Percentiles rank a stretch among this genome's conserved stretches.
Conservation (phyloP, 2,329 filamentous ascomycete genomes). For the Hypoxylon sp. region DNA sequence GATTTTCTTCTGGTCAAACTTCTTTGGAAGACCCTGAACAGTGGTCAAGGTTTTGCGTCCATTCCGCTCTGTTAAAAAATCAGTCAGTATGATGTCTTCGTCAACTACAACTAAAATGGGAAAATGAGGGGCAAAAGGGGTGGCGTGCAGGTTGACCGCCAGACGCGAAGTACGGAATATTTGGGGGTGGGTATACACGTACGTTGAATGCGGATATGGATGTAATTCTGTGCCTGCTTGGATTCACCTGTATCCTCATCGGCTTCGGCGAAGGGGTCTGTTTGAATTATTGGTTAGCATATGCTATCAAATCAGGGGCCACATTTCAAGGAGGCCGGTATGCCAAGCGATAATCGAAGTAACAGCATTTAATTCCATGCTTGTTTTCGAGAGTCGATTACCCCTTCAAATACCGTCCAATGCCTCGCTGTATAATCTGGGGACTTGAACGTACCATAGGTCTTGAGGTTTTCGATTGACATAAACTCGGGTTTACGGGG, state of each 20-base stretch:
- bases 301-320: slow-evolving; percentile 25
- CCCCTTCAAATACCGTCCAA: neutral
- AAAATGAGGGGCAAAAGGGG: slow-evolving; percentile 10
- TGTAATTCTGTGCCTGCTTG: slow-evolving; percentile 97
- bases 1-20: slow-evolving; percentile 99
- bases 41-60: slow-evolving; percentile 99
- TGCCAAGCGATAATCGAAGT: neutral
- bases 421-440: neutral
- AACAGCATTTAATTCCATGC: neutral
- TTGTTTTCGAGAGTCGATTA: neutral
- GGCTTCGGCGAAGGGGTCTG: slow-evolving; percentile 99
- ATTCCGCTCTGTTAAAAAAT: slow-evolving; percentile 87
- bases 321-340: slow-evolving; percentile 7
- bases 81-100: slow-evolving; percentile 57
- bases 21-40: slow-evolving; percentile 98
- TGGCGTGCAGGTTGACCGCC: slow-evolving; percentile 12
- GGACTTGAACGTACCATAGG: slow-evolving; percentile 78
- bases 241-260: slow-evolving; percentile 98
- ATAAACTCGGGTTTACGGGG: slow-evolving; percentile 87
- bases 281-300: slow-evolving; percentile 50
- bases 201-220: slow-evolving; percentile 99
- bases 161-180: slow-evolving; percentile 18
- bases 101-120: slow-evolving; percentile 11
- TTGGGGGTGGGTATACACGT: slow-evolving; percentile 60
- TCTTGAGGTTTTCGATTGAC: slow-evolving; percentile 99